These are phyloP conservation scores for Rosa rugosa DNA, from an alignment of 306 rosid genomes.

Conservation along the genomic window DNA sequence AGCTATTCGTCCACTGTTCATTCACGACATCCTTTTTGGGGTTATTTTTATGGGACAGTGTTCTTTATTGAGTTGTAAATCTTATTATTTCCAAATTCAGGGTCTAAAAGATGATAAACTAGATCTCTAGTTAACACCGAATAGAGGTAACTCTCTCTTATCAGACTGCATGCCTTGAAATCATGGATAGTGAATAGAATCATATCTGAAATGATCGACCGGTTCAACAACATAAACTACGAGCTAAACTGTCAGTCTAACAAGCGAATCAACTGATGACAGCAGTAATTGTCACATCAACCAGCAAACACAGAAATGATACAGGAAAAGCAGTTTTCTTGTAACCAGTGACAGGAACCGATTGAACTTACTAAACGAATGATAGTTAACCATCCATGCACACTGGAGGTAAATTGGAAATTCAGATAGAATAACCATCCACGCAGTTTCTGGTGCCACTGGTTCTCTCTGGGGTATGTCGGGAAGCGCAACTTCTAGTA, in stretches of 20 bases:
- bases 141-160: no score
- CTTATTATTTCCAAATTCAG: no score
- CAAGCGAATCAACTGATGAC: background rate
- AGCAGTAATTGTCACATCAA: no score
- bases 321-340: background rate
- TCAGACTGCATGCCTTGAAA: background rate
- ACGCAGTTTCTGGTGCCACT: no score
- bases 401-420: background rate
- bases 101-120: background rate
- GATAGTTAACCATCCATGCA: background rate
- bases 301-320: background rate
- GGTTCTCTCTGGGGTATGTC: background rate
- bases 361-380: background rate
- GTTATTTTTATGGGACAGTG: no score
- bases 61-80: no score
- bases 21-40: no score
- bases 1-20: no score
- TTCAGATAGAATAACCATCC: background rate
- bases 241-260: background rate
- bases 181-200: background rate
- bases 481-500: no score
- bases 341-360: background rate
- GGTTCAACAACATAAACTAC: background rate
- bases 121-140: background rate
- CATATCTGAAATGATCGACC: background rate